phyloP scores from a whole-genome alignment of 768 basidiomycete species.

The Chalciporus piperatus region DNA sequence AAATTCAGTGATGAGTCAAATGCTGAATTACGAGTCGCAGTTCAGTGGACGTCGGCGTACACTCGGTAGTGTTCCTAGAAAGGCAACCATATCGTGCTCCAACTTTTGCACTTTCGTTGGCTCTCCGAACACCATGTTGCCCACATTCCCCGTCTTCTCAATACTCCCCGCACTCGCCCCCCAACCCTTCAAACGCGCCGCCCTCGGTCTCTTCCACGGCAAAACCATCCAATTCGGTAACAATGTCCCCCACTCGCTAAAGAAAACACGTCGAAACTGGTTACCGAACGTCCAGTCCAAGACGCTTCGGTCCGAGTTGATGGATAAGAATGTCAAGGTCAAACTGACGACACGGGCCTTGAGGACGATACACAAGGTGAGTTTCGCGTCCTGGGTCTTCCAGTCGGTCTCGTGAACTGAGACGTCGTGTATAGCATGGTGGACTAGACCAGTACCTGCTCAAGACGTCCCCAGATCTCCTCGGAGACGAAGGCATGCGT shows the following conservation, averaged over 20 bases:
- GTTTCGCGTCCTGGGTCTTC: conserved; percentile 5
- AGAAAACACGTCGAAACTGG: conserved; percentile 87
- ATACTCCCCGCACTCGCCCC: conserved; percentile 38
- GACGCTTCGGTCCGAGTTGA: conserved; percentile 62
- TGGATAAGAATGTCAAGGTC: conserved; percentile 56
- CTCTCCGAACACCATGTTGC: conserved; percentile 17
- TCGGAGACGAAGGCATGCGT: conserved; percentile 42
- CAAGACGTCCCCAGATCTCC: conserved; percentile 38
- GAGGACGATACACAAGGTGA: conserved; percentile 80
- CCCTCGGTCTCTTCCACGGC: conserved; percentile 81
- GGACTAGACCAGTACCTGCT: conserved; percentile 69
- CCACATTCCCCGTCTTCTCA: conserved; percentile 14
- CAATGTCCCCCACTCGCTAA: conserved; percentile 85
- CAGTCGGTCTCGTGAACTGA: background rate
- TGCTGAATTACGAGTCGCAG: too few relatives aligned
- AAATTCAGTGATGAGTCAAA: too few relatives aligned
- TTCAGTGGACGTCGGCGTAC: too few relatives aligned
- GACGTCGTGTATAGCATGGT: conserved; percentile 45
- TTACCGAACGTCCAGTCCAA: conserved; percentile 84
- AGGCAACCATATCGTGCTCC: background rate
- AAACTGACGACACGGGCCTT: conserved; percentile 77
- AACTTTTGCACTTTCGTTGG: background rate
- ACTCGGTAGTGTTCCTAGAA: background rate
- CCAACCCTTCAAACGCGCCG: conserved; percentile 76
- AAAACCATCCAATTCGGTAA: conserved; percentile 79